Base-by-base conservation (phyloP, 2,329 filamentous ascomycete genomes). In the Escovopsis sp. region DNA sequence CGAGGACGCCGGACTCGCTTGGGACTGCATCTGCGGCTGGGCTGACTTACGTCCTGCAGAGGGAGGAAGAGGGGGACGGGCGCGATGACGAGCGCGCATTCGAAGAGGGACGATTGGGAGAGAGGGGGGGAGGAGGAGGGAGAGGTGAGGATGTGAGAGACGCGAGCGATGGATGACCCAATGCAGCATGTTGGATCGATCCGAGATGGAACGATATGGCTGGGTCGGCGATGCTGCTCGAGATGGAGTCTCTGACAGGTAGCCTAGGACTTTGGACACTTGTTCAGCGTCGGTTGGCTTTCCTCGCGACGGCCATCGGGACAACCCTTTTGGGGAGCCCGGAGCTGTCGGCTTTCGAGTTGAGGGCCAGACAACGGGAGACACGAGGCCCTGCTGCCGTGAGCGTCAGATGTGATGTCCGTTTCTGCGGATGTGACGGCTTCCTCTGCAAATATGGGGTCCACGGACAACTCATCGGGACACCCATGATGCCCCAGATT, bases 251-350 rank as follows among this genome's bases (percentile, higher is more conserved):
- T 9, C 28, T 32, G 28, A 32, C 28, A 36, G n/a, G 18, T 12
- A 4, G 26, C 39, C 2, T 42, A 40, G 4, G 32, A 59, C 76
- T 18, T 63, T 78, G 1, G 72, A 77, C 47, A 59, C 74, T 46
- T 74, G 73, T 52, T 67, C 70, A 59, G 73, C 73, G 0, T 73
- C 73, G 0, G 73, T 72, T 4, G 73, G 67, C 1, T 77, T 73
- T 47, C 23, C 53, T 68, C 3, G 46, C 49, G 0, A 55, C 53
- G 8, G 61, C 61, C 0, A 47, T 73, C 26, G 33, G 51, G 4
- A 45, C 49, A 10, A 68, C 66, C 23, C 6, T 23, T 39, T 62
- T 55, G 0, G 32, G 39, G 0, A 58, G 28, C 11, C 66, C 3
- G 42, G 26, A 0, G 53, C 54, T 15, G 51, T 60, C 12, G 55